These are phyloP conservation scores for Gaultheria prostrata DNA, from an alignment of 148 eudicot species.

Conservation along the genomic window DNA sequence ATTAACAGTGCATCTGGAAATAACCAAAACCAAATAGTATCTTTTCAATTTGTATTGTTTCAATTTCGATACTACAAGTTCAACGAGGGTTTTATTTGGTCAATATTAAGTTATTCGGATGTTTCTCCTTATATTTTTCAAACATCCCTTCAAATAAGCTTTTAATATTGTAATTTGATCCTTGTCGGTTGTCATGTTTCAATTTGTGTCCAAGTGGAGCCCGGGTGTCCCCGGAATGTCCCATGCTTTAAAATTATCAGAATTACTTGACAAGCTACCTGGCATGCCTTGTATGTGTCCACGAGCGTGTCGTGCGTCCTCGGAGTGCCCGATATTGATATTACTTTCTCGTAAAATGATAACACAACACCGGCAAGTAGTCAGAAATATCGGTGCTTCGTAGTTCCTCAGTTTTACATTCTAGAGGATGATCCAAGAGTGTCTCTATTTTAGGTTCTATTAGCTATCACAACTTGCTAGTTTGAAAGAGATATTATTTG, in stretches of 20 bases:
- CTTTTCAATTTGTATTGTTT: too few relatives aligned
- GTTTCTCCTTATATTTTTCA: background rate
- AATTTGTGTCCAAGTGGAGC: background rate
- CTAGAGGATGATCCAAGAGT: background rate
- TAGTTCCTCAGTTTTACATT: background rate
- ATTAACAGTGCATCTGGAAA: background rate
- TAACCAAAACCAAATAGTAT: background rate
- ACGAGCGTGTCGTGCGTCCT: background rate
- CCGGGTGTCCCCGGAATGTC: background rate
- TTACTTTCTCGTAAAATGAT: background rate
- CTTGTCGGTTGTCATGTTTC: background rate
- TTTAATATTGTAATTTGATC: too few relatives aligned
- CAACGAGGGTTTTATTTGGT: background rate
- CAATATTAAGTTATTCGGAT: background rate
- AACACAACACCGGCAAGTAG: background rate
- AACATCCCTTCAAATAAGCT: too few relatives aligned
- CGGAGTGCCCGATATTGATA: background rate
- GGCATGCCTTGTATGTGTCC: background rate
- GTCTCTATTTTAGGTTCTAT: background rate
- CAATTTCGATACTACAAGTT: background rate
- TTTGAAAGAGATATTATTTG: background rate
- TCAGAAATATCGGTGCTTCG: background rate
- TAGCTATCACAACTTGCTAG: background rate
- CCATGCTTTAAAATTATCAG: background rate
- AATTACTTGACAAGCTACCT: background rate